Evolutionary conservation across 176 grass and related monocot genomes (phyloP).

Genomic region (Typha latifolia): DNA sequence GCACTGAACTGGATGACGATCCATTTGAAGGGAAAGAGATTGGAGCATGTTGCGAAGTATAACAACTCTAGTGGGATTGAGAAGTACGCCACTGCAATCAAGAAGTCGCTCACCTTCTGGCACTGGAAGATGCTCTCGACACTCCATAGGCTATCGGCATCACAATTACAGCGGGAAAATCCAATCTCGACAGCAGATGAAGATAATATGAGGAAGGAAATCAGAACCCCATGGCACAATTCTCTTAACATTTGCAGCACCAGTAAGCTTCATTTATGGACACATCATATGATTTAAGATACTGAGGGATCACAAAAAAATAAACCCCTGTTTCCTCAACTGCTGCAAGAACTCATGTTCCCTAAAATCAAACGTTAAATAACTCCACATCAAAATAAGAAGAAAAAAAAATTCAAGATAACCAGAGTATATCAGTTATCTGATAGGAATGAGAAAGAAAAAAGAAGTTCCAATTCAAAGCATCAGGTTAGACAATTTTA

Average conservation of each 20-base stretch:
- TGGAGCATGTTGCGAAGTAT: conserved; percentile 65
- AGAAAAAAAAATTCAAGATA: no score
- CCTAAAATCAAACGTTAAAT: conserved; percentile 10
- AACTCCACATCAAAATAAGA: no score
- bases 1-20: conserved; percentile 65
- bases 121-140: conserved; percentile 49
- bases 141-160: conserved; percentile 28
- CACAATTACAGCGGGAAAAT: conserved; percentile 33
- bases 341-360: neutral
- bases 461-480: no score
- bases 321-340: no score
- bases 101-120: conserved; percentile 69
- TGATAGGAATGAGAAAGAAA: no score
- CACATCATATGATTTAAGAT: no score
- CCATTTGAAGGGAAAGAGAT: conserved; percentile 73
- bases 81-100: conserved; percentile 78
- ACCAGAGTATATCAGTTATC: no score
- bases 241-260: conserved; percentile 43
- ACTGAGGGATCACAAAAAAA: no score
- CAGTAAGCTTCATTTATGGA: conserved; percentile 30
- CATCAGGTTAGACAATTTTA: no score
- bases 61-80: conserved; percentile 79
- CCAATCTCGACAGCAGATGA: conserved; percentile 28
- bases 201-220: conserved; percentile 25
- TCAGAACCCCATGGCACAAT: conserved; percentile 25